phyloP scores from a whole-genome alignment of 2,329 filamentous ascomycete genomes.

The Pestalotiopsis fici region DNA sequence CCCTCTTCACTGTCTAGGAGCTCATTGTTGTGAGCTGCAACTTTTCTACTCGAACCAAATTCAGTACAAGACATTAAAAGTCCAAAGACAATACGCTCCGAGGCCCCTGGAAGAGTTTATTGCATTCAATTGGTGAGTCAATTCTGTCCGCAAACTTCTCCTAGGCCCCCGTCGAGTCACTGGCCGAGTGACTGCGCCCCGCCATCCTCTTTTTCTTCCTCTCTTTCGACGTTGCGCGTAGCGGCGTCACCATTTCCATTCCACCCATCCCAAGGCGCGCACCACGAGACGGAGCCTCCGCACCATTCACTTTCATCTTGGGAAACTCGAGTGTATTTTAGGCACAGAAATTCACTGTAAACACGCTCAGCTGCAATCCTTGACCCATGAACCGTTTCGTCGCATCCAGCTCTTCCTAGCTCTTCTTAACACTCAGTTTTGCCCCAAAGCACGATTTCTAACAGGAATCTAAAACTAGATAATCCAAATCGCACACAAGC shows the following conservation, averaged over 20 bases:
- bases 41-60: neutral
- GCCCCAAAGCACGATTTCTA: neutral
- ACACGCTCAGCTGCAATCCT: neutral
- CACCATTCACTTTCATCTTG: too few species aligned
- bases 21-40: neutral
- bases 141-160: neutral
- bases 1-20: neutral
- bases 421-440: neutral
- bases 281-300: too few species aligned
- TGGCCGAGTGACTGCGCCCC: slow-evolving; percentile 9
- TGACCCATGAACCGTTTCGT: neutral
- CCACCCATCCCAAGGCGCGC: neutral
- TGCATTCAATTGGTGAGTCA: slow-evolving; percentile 3
- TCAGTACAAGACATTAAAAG: neutral
- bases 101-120: neutral
- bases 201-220: slow-evolving; percentile 5
- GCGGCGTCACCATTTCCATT: too few species aligned
- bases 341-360: neutral
- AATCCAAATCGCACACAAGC: neutral
- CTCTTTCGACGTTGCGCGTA: neutral
- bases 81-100: neutral
- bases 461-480: neutral
- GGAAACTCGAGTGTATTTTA: too few species aligned
- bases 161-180: neutral
- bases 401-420: neutral